Base-by-base conservation (phyloP, 805 yeast genomes). In the Scheffersomyces amazonensis region DNA sequence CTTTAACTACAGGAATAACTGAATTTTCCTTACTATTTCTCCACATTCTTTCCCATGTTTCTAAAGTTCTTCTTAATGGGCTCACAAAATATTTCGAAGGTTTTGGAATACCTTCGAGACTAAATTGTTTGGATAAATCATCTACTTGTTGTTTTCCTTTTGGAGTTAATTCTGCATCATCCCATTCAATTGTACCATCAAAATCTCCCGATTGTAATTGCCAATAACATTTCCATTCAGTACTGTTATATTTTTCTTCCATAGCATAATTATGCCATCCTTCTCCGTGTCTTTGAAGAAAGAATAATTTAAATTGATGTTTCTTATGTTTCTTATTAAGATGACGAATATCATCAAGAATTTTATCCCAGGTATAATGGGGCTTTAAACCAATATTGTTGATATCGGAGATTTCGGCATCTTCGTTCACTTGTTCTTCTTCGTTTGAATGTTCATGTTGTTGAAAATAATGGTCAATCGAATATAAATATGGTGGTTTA, bases 231-330 rank as follows among this genome's bases (percentile, higher is more conserved):
- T 18, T 28, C 66, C 65, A 61, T 5, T 54, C 52, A 3, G 27
- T 5, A 24, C 13, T n/a, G 13, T 24, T 2, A 13, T 13, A n/a
- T 37, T 21, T 32, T 48, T 56, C 13, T 37, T 15, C 4, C 16
- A 7, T 2, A 52, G 52, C 1, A 57, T 64, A 17, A 36, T 62
- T 62, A 39, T 62, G 69, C 37, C 41, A 56, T 8, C 64, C 67
- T 46, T 62, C 62, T 9, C 65, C 65, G 40, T 62, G 69, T 38
- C 69, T 46, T 25, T 56, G 62, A 7, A 62, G 35, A 29, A 56
- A 60, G 15, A 62, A 41, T 22, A 62, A 40, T 38, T 60, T 62
- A 10, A 34, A 18, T 31, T 32, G 12, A 43, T 13, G 5, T 5
- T 5, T 10, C 4, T 5, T 37, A 17, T 37, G 32, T 17, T 46